These are phyloP conservation scores for Prunus salicina DNA, from an alignment of 306 rosid genomes.

Conservation along the genomic window DNA sequence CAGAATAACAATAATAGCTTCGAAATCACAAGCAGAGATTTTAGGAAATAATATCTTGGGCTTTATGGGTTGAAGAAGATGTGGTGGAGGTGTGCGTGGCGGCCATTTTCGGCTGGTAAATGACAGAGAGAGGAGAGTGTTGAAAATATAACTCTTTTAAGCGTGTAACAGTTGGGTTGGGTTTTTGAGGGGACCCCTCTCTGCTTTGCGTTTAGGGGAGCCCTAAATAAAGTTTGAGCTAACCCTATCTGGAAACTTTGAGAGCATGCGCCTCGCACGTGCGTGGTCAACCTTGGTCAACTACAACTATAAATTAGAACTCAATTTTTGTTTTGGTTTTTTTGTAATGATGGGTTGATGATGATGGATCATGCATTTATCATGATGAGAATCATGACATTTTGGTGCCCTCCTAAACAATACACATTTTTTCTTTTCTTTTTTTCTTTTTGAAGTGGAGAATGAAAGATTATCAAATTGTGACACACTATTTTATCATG, in stretches of 20 bases:
- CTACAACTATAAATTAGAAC: background rate
- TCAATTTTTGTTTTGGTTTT: background rate
- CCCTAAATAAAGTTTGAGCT: background rate
- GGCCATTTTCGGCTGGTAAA: constrained; percentile 47
- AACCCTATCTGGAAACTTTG: constrained; percentile 1
- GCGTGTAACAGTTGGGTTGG: background rate
- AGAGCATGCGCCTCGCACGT: constrained; percentile 7
- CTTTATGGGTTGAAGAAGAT: background rate
- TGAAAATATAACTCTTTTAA: background rate
- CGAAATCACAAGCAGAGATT: background rate
- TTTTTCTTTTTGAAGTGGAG: background rate
- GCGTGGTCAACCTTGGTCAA: background rate
- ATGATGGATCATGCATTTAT: background rate
- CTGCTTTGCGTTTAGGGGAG: background rate
- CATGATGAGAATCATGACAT: background rate
- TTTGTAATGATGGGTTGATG: background rate
- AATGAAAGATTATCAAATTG: background rate
- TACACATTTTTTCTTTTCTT: background rate
- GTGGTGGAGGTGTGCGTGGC: constrained; percentile 28
- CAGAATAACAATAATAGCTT: background rate
- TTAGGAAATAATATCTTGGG: background rate
- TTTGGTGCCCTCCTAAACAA: background rate
- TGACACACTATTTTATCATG: too few species aligned
- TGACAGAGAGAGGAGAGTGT: constrained; percentile 8
- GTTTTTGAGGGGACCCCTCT: background rate